Conservation (phyloP, 2,329 filamentous ascomycete genomes). For the Penicillium glabrum region DNA sequence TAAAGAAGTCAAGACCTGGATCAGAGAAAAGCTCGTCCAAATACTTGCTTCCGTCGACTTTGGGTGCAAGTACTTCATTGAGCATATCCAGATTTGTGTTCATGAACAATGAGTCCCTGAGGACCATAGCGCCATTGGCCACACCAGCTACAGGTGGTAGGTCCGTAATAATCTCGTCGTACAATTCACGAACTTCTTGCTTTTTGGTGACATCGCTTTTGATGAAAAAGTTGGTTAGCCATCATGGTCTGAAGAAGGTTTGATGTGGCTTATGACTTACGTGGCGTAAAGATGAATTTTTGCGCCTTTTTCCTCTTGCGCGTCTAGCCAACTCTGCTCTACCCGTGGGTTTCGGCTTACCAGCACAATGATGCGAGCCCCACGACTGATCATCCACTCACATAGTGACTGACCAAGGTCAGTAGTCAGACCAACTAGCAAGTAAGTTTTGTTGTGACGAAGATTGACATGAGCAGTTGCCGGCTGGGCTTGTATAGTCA, state of each 20-base stretch:
- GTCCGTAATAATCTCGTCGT: background rate
- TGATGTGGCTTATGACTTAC: background rate
- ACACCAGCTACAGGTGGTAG: background rate
- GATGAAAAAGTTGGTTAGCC: background rate
- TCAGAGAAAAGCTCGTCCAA: background rate
- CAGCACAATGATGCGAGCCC: background rate
- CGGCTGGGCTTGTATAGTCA: background rate
- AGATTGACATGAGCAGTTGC: background rate
- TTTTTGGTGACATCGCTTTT: background rate
- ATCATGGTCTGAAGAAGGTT: background rate
- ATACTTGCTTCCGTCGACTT: background rate
- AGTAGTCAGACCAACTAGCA: background rate
- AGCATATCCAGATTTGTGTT: background rate
- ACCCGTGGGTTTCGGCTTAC: background rate
- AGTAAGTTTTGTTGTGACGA: background rate
- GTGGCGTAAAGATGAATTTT: background rate
- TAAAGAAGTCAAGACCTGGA: background rate
- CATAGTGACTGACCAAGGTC: background rate
- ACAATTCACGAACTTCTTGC: background rate
- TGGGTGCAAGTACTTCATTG: background rate
- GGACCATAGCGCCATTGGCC: background rate
- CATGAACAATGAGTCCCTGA: background rate
- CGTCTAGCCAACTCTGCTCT: background rate
- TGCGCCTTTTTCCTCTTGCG: background rate
- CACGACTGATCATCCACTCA: slow-evolving; percentile 1